Evolutionary conservation across 1,284 basidiomycete species (phyloP).

Genomic region (Papiliotrema terrestris): DNA sequence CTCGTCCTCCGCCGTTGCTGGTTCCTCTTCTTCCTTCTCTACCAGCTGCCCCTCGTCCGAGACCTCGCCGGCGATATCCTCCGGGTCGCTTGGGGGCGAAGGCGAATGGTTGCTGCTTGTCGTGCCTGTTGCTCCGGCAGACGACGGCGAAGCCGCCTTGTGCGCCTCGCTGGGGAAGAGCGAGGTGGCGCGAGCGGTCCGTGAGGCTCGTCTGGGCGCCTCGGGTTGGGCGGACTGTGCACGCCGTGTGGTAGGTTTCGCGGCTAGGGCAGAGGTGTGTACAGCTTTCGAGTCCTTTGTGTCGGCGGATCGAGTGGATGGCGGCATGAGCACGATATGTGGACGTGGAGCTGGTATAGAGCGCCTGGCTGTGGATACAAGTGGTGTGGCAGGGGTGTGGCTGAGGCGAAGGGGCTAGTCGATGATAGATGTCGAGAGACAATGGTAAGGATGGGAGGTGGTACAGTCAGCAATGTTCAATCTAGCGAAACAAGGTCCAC

Average conservation of each 20-base stretch:
- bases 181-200: constrained; percentile 1
- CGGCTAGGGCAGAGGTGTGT: background rate
- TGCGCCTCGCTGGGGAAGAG: background rate
- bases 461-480: too few species aligned
- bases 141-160: background rate
- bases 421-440: too few species aligned
- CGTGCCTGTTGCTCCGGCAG: background rate
- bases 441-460: too few species aligned
- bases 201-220: background rate
- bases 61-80: background rate
- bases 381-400: too few species aligned
- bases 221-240: background rate
- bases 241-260: background rate
- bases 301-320: background rate
- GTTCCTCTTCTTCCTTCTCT: background rate
- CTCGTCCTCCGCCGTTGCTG: background rate
- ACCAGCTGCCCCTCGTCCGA: background rate
- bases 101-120: background rate
- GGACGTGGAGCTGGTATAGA: too few species aligned
- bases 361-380: too few species aligned
- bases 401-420: too few species aligned
- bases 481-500: too few species aligned
- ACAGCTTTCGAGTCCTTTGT: background rate
- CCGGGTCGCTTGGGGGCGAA: background rate
- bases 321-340: constrained; percentile 1